Percentiles rank a stretch among this genome's conserved stretches.
These are phyloP conservation scores for Lipomyces mesembrius DNA, from an alignment of 805 yeast species.

Conservation along the genomic window DNA sequence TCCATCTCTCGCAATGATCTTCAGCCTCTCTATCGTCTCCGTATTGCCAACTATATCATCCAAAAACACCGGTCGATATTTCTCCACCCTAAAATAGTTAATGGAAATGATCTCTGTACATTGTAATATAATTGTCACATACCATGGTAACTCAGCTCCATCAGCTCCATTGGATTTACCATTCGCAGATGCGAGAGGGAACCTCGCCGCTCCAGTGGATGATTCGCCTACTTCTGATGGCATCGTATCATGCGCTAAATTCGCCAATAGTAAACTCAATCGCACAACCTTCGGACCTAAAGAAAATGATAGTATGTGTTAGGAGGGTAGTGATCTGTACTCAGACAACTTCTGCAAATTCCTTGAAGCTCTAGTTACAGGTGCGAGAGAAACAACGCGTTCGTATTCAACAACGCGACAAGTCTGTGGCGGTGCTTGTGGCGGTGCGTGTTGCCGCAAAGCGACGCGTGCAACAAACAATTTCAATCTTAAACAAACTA, in stretches of 20 bases:
- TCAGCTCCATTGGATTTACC: background rate
- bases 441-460: too few species aligned
- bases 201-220: background rate
- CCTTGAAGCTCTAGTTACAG: too few species aligned
- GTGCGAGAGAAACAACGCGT: too few species aligned
- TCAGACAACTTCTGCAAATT: too few species aligned
- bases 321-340: background rate
- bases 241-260: background rate
- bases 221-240: conserved; percentile 2
- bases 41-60: conserved; percentile 91
- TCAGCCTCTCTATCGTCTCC: conserved; percentile 83
- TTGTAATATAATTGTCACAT: background rate
- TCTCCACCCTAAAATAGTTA: conserved; percentile 71
- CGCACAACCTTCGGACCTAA: too few species aligned
- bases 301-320: background rate
- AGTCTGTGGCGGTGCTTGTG: too few species aligned
- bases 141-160: conserved; percentile 29
- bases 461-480: too few species aligned
- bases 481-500: too few species aligned
- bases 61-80: conserved; percentile 80
- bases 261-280: background rate
- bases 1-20: conserved; percentile 86
- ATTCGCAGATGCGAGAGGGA: background rate
- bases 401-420: too few species aligned
- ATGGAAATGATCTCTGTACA: background rate